Base-by-base conservation (phyloP, 805 yeast species). In the Schwanniomyces occidentalis region DNA sequence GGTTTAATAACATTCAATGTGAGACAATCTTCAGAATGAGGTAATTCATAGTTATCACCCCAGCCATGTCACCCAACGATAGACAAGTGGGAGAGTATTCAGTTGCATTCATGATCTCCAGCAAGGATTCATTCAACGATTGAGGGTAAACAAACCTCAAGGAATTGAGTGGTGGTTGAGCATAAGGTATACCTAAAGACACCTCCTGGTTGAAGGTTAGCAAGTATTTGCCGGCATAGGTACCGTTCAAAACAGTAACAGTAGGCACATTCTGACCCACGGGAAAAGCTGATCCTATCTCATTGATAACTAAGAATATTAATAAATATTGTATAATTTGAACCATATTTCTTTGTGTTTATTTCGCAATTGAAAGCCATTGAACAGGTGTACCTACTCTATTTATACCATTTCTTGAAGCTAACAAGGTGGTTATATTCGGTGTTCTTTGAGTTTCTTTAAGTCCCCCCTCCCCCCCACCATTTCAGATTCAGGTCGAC, bases 11-110 rank as follows among this genome's bases (percentile, higher is more conserved):
- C 46, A 37, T 57, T 58, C 13, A 59, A 35, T 5, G 42, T 45
- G 20, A 59, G 44, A 41, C 63, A 58, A 38, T 59, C 60, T 37
- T 59, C 63, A 15, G 52, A 42, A 32, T 44, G 42, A 7, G 38
- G 32, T 31, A 39, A 24, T 7, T 34, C 30, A 4, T 14, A 16
- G 26, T 43, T 46, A 9, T 37, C 29, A 5, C 48, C 48, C 4
- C 24, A 18, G 12, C 29, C 22, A 7, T 40, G 8, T 24, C 32
- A 25, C 28, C 34, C 5, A 13, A 17, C 17, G 23, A 24, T 24
- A 31, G 23, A 41, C 63, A 58, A 3, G 47, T 46, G 12, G 24
- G 46, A 8, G 59, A 51, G 15, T 51, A 45, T 16, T 41, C 39
- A 7, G 45, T 46, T 14, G 49, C 53, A 5, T 43, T 32, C 24